Percentiles rank a stretch among this genome's conserved stretches.
These are phyloP conservation scores for Colletotrichum sp. DNA, from an alignment of 2,329 filamentous ascomycete genomes.

Conservation along the genomic window DNA sequence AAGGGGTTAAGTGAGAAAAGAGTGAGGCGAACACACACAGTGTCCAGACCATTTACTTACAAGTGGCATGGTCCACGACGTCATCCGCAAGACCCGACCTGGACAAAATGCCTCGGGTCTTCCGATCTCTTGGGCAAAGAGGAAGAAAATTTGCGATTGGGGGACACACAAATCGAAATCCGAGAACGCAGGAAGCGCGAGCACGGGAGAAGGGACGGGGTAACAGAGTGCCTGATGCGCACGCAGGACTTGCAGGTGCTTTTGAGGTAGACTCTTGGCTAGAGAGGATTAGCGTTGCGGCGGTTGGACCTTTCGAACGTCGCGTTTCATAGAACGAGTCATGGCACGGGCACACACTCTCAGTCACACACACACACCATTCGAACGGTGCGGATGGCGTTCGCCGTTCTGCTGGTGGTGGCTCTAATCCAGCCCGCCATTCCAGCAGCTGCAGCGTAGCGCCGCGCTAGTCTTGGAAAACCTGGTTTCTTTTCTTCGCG, in stretches of 20 bases:
- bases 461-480: not conserved
- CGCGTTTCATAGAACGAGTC: slow-evolving; percentile 18
- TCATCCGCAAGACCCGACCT: not conserved
- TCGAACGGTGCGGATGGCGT: slow-evolving; percentile 9
- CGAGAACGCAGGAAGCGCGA: not conserved
- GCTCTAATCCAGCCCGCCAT: not conserved
- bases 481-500: not conserved
- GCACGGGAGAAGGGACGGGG: not conserved
- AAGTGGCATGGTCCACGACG: not conserved
- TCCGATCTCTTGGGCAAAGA: not conserved
- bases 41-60: not conserved
- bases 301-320: slow-evolving; percentile 5
- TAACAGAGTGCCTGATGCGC: not conserved
- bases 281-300: slow-evolving; percentile 1
- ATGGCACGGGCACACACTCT: not conserved
- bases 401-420: not conserved
- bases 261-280: slow-evolving; percentile 2
- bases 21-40: not conserved
- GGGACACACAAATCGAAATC: not conserved
- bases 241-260: not conserved
- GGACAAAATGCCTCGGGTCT: not conserved
- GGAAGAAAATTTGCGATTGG: not conserved
- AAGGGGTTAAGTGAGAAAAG: not conserved
- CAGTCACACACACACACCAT: not conserved
- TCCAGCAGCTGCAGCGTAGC: not conserved